phyloP scores from a whole-genome alignment of 2,329 filamentous ascomycete genomes.

The Niveomyces coronatus region DNA sequence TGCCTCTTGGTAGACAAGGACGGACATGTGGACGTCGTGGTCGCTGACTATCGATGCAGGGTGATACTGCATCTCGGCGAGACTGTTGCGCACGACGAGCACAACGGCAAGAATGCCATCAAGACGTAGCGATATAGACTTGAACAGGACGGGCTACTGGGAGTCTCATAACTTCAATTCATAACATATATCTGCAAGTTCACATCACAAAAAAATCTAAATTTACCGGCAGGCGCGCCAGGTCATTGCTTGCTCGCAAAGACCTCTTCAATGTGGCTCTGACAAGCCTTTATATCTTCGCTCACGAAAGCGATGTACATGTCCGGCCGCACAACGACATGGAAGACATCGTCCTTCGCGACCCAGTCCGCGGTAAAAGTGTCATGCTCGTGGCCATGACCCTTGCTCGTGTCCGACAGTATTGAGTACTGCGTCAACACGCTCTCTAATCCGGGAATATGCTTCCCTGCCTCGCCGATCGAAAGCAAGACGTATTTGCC shows the following conservation, averaged over 20 bases:
- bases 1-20: neutral
- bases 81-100: neutral
- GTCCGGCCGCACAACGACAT: conserved; percentile 28
- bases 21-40: neutral
- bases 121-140: neutral
- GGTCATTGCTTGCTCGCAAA: neutral
- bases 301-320: conserved; percentile 25
- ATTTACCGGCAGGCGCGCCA: neutral
- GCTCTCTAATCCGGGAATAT: neutral
- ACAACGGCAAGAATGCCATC: neutral
- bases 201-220: no score
- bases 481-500: conserved; percentile 22
- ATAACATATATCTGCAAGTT: no score
- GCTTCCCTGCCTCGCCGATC: conserved; percentile 7
- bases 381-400: conserved; percentile 5
- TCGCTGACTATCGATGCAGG: neutral
- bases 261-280: neutral
- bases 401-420: neutral
- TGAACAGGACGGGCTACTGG: no score
- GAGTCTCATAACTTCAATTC: no score
- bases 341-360: conserved; percentile 16
- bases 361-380: conserved; percentile 23
- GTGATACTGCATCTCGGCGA: conserved; percentile 1
- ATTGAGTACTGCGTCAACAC: conserved; percentile 3
- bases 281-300: neutral